phyloP scores from a whole-genome alignment of 805 yeast species.

The Metschnikowia amazonensis region DNA sequence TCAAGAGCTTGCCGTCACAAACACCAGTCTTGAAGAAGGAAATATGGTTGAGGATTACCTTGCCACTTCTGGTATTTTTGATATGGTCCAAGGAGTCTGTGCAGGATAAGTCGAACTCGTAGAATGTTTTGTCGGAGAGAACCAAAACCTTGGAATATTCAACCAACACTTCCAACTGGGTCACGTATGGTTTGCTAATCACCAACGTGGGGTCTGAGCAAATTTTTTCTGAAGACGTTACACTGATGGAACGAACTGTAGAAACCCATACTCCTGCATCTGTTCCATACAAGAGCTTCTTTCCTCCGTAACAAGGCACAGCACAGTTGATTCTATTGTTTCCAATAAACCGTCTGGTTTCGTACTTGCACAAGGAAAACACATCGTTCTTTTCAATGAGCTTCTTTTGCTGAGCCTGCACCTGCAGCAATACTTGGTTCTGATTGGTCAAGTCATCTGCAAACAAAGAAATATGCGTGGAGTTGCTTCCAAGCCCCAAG shows the following conservation, averaged over 20 bases:
- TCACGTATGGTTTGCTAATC: conserved; percentile 68
- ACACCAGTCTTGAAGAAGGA: conserved; percentile 90
- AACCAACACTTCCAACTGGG: conserved; percentile 87
- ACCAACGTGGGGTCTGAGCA: conserved; percentile 74
- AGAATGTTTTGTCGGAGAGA: conserved; percentile 74
- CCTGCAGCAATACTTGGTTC: conserved; percentile 73
- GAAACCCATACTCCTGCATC: conserved; percentile 86
- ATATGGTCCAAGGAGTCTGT: conserved; percentile 46
- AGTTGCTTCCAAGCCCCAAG: conserved; percentile 50
- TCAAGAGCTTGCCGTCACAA: conserved; percentile 81
- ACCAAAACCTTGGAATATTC: conserved; percentile 83
- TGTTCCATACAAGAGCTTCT: conserved; percentile 85
- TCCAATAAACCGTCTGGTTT: conserved; percentile 70
- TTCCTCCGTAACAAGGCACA: conserved; percentile 91
- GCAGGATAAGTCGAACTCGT: conserved; percentile 64
- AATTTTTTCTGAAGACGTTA: conserved; percentile 45
- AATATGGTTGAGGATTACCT: conserved; percentile 82
- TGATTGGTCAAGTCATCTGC: conserved; percentile 60
- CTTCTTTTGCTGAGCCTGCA: conserved; percentile 73
- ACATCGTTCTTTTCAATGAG: conserved; percentile 72
- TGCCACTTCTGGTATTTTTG: conserved; percentile 60
- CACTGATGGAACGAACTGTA: conserved; percentile 55
- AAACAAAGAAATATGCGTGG: conserved; percentile 50
- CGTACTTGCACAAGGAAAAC: conserved; percentile 71
- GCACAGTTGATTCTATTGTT: conserved; percentile 82